phyloP scores from a whole-genome alignment of 2,329 filamentous ascomycete species.

The Xylariales sp. region DNA sequence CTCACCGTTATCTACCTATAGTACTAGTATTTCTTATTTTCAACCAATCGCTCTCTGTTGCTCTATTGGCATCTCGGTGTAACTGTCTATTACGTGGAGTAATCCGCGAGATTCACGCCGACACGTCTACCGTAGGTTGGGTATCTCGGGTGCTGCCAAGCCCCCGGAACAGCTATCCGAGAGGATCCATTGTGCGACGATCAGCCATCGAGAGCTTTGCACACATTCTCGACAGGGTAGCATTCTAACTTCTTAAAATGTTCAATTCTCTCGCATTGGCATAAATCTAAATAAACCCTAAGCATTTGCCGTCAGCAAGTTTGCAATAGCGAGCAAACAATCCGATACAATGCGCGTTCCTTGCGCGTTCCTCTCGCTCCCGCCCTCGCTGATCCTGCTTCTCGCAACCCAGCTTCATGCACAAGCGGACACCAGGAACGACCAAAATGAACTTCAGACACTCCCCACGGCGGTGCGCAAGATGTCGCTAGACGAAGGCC shows the following conservation, averaged over 20 bases:
- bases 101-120: neutral
- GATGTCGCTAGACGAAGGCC: conserved; percentile 75
- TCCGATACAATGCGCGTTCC: conserved; percentile 30
- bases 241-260: neutral
- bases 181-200: conserved; percentile 14
- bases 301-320: neutral
- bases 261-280: neutral
- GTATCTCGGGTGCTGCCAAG: conserved; percentile 22
- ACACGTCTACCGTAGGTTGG: neutral
- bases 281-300: conserved; percentile 7
- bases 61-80: conserved; percentile 8
- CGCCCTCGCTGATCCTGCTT: conserved; percentile 54
- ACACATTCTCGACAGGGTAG: neutral
- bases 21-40: neutral
- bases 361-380: conserved; percentile 33
- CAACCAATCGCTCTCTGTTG: neutral
- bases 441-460: conserved; percentile 41
- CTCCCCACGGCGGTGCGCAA: conserved; percentile 75
- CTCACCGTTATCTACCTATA: conserved; percentile 9
- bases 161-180: conserved; percentile 7
- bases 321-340: neutral
- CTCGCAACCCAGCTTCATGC: conserved; percentile 55
- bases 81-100: conserved; percentile 3
- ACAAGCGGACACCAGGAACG: conserved; percentile 11
- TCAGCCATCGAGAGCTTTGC: conserved; percentile 6